Base-by-base conservation (phyloP, 352 stramenopile species). In the Pythium scleroteichum region DNA sequence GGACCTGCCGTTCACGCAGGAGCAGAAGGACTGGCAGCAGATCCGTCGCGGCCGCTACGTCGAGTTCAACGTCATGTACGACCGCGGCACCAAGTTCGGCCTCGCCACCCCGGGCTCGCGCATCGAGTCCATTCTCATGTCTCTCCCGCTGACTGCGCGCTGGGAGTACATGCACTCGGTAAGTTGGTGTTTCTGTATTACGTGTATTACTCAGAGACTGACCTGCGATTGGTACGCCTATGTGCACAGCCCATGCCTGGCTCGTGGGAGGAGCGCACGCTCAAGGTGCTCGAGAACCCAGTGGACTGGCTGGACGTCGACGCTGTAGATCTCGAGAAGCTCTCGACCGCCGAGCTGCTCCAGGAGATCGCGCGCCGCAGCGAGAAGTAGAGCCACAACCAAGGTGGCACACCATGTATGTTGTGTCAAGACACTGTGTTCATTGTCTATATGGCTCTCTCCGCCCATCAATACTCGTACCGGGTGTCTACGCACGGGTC, bases 1-100 rank as follows among this genome's bases (percentile, higher is more conserved):
- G 71, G 79, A 99, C 78, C 80, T 98, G 82, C 77, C 85, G 41
- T 99, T 97, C 77, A 98, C 93, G 24, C 54, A 98, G 64, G 65
- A 97, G 72, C 81, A 99, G 68, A 99, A 99, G 82, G 75, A 98
- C 52, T 99, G 97, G 97, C 97, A 99, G 82, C 92, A 98, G 68
- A 90, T 99, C 17, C 88, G 97, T 52, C 86, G 95, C 22, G 96
- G 96, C 44, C 88, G 94, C 63, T 99, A 99, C 79, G 95, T 99
- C 8, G 97, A 99, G 82, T 99, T 99, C 79, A 99, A 99, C 82
- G 86, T 99, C 60, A 98, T 99, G 66, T 99, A 99, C 73, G 97
- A 99, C 76, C 85, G 97, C 23, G 97, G 97, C 68, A 99, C 97
- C 32, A 96, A 99, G 49, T 99, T 99, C 68, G 97, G 97, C 5